Evolutionary conservation across 768 basidiomycete species (phyloP), one percentile per base, ranked within the genome.

Genomic region (Clitopilus hobsonii): DNA sequence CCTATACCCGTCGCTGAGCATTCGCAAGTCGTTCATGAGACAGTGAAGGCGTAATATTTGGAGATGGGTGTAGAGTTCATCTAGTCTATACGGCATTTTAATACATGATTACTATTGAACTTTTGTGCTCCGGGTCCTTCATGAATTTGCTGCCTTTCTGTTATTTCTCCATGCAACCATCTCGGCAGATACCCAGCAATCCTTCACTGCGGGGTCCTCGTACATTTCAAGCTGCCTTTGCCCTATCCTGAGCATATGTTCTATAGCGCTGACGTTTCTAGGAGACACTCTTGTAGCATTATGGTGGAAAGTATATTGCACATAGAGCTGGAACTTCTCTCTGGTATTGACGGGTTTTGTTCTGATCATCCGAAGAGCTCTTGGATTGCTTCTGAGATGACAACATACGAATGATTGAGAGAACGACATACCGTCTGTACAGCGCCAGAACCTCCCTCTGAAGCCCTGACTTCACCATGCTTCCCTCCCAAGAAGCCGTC

Each of bases 201-300:
- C 86, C 60, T 74, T 86, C 53, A 92, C 87, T 3, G 78, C 77
- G 5, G 74, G 63, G 53, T 79, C 80, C 69, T 90, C 86, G 60
- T 84, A 90, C 68, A 78, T 75, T 62, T 89, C 88, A 32, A 92
- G 61, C 60, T 90, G 88, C 57, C 84, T 74, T 49, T 61, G 68
- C 2, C 88, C 88, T 53, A 81, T 82, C 47, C 91, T 79, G n/a
- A 94, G 64, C 28, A 91, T 73, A 65, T 91, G 86, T 61, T 94
- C 91, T 30, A 93, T 80, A 7, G 80, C 81, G 53, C 77, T 76
- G 56, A 92, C 74, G 53, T 89, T 80, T 10, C 88, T 82, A 5
- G 86, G 78, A 3, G 86, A 81, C 23, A 90, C 74, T 1, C 72
- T 72, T 4, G 74, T 62, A 4, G 88, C 85, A 61, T 86, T 85